Evolutionary conservation across 1,284 basidiomycete species (phyloP), one percentile per base, ranked within the genome.

Genomic region (Exobasidium rhododendri): DNA sequence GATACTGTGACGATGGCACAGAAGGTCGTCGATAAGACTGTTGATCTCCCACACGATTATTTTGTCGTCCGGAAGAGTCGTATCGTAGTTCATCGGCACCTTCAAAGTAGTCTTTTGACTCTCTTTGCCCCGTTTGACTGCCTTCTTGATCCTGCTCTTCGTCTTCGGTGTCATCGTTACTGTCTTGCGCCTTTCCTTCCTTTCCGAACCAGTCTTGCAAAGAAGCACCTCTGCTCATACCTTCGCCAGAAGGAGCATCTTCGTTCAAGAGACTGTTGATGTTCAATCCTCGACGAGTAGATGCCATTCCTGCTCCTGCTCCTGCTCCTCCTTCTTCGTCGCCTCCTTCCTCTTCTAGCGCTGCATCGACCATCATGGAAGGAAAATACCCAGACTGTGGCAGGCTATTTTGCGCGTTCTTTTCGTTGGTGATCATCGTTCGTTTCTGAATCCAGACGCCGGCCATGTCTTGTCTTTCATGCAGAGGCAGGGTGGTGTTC

Each of bases 221-320:
- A 0, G 72, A 71, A 7, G 65, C 63, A 13, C 68, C 60, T 35
- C 43, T 31, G 30, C 59, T 59, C 13, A 29, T 43, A 1, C 53
- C 47, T 10, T 30, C 29, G 28, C 62, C 62, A 10, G 32, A 45
- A 13, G 63, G 44, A 2, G 63, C 59, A 51, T 67, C 66, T 32
- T 68, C 67, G 56, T 74, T 74, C 50, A 74, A 66, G 22, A 74
- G 58, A 31, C 65, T 65, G 56, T 73, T 69, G 67, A 74, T 74
- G 56, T 70, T 67, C 60, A 74, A 45, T 2, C 72, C 72, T 14
- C 70, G 62, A 29, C 65, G 56, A 17, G 63, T 40, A 32, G 45
- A 22, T 17, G 66, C n/a, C n/a, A 46, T 45, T 45, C 44, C 10
- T 45, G 44, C 24, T n/a, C 3, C 3, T 24, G 47, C 4, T 20